A percentile compares a stretch with the other conserved stretches of the same genome.
These are phyloP conservation scores for Fusarium sp. DNA, from an alignment of 2,329 filamentous ascomycete species.

Conservation along the genomic window DNA sequence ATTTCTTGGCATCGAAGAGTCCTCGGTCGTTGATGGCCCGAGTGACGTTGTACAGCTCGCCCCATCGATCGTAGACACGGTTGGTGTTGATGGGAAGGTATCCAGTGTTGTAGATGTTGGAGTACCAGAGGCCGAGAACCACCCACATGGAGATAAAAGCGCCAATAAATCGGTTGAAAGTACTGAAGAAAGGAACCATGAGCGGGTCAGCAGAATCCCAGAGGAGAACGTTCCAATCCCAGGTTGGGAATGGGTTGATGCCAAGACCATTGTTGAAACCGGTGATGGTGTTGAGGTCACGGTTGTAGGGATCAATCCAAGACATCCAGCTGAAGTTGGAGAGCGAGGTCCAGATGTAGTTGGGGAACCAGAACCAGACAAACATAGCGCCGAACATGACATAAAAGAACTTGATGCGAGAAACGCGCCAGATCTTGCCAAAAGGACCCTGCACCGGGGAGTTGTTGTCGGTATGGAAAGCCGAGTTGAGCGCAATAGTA, in stretches of 20 bases:
- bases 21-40: constrained; percentile 52
- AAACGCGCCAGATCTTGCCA: constrained; percentile 54
- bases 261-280: constrained; percentile 56
- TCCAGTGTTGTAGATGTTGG: constrained; percentile 63
- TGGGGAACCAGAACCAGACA: constrained; percentile 66
- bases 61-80: constrained; percentile 59
- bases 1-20: constrained; percentile 56
- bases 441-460: constrained; percentile 52
- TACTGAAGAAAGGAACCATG: constrained; percentile 64
- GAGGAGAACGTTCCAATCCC: constrained; percentile 58
- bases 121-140: constrained; percentile 65
- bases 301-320: constrained; percentile 61
- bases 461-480: constrained; percentile 59
- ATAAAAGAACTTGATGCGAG: constrained; percentile 61
- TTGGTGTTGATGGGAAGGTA: constrained; percentile 64
- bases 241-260: constrained; percentile 56
- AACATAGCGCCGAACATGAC: constrained; percentile 61
- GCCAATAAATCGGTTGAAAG: constrained; percentile 68
- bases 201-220: constrained; percentile 55
- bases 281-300: constrained; percentile 52
- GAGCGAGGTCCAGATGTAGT: constrained; percentile 61
- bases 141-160: constrained; percentile 63
- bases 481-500: constrained; percentile 62
- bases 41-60: constrained; percentile 56
- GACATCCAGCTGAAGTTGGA: constrained; percentile 64